Conservation (phyloP, 2,329 filamentous ascomycete species). For the Trematosphaeria pertusa region DNA sequence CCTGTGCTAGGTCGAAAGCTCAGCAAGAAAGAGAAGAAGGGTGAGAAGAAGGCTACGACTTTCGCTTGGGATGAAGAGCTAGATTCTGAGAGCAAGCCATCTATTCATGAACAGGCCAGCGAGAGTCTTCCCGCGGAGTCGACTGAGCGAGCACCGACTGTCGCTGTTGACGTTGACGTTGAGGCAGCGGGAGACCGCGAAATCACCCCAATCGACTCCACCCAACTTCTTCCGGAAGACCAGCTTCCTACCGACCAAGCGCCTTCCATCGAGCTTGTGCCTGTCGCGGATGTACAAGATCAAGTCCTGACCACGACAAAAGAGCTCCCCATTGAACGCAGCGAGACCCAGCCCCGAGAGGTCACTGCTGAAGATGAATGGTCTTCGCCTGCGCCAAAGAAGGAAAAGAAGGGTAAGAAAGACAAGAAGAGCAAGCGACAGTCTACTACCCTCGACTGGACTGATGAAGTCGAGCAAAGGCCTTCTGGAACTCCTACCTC, state of each 20-base stretch:
- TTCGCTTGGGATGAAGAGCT: slow-evolving; percentile 14
- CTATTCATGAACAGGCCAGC: background rate
- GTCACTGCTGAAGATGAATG: slow-evolving; percentile 20
- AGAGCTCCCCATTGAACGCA: slow-evolving; percentile 7
- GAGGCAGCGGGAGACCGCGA: background rate
- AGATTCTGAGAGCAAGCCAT: slow-evolving; percentile 4
- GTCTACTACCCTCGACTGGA: slow-evolving; percentile 13
- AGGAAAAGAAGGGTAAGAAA: slow-evolving; percentile 31
- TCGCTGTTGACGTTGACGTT: background rate
- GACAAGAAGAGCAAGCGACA: slow-evolving; percentile 36
- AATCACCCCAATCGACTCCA: background rate
- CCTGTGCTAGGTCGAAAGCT: slow-evolving; percentile 33
- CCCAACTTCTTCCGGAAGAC: background rate
- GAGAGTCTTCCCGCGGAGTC: slow-evolving; percentile 6
- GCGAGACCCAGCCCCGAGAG: slow-evolving; percentile 14
- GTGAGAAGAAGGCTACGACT: slow-evolving; percentile 28
- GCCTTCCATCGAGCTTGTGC: background rate
- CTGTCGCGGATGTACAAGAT: background rate
- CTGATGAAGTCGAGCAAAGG: slow-evolving; percentile 7
- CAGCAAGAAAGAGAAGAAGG: slow-evolving; percentile 45
- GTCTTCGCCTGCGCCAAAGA: slow-evolving; percentile 22
- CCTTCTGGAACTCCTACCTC: background rate
- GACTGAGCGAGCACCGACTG: background rate
- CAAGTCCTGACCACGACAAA: background rate
- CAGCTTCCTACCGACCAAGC: background rate